Evolutionary conservation across 225 moss, liverwort and hornwort species (phyloP), one percentile per base, ranked within the genome.

Genomic region (Sphagnum contortum): DNA sequence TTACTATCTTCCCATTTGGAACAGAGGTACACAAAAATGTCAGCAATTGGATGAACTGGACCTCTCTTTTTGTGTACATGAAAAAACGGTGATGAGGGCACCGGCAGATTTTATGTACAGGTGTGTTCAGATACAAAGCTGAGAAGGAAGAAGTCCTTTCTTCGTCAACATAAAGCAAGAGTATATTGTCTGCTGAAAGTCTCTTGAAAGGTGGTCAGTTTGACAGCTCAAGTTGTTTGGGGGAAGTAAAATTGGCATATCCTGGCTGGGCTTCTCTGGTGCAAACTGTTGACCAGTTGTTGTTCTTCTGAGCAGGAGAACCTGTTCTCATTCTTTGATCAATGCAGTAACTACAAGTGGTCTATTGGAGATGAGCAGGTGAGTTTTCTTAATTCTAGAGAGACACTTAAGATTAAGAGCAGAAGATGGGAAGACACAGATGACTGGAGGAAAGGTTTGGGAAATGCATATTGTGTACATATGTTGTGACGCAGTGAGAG

Each of bases 281-380:
- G 29, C 29, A 29, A 29, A 29, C 29, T 29, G 29, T 29, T 29
- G 29, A 29, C 29, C 29, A 29, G 29, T 29, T 29, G 29, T 29
- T 29, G 29, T 29, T 29, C 0, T 29, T 29, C 5, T 2, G 2
- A 7, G 65, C 81, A 85, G 91, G 89, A 89, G 66, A 84, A 84
- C 57, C 70, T 95, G 48, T 82, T 95, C 55, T 86, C 94, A 10
- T 95, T 95, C 48, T 79, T 66, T 72, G 94, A 81, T 63, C 79
- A 84, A 12, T 95, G 94, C 84, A 76, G 65, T 61, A 88, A 87
- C 80, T 95, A 90, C 73, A 95, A 85, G 78, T 95, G 94, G 94
- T 81, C 79, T 46, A 73, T 92, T 44, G 79, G 79, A 69, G 82
- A 95, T 71, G 89, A 88, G 46, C 81, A 89, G 89, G 90, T 90